Base-by-base conservation (phyloP, 352 stramenopile genomes). In the Pythium insidiosum region DNA sequence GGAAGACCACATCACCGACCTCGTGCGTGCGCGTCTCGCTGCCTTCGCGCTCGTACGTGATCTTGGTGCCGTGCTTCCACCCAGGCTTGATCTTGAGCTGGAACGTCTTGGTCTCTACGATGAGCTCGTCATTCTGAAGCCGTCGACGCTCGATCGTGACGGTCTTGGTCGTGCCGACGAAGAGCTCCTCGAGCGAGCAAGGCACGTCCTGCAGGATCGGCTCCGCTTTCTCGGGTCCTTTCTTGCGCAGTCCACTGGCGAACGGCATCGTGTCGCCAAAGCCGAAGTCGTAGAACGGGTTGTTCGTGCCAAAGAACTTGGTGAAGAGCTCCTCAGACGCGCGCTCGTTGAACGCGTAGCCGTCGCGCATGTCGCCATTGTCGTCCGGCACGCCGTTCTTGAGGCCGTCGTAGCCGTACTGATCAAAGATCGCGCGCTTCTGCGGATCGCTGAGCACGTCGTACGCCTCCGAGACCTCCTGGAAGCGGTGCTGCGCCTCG, bases 381-480 rank as follows among this genome's bases (percentile, higher is more conserved):
- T 77, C 84, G 20, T 93, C 80, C 1, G 70, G 71, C 33, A 95
- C 74, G 30, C 88, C 89, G 47, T 95, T 95, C 44, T 87, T 84
- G 25, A 98, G 63, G 10, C 93, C 95, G 36, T 97, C 87, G 50
- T 97, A 96, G 42, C 95, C 93, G 59, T 91, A 95, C 54, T 95
- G 70, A 61, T 99, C 91, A 59, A 97, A 99, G 34, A 97, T 63
- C 4, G 76, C 68, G 9, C 89, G 79, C 52, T 96, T 95, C 31
- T 84, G 72, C 10, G 87, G 78, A 68, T 97, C 94, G 30, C 66
- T 93, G 20, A 98, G 58, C 25, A 98, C 84, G 43, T 96, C 89
- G 64, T 97, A 98, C 7, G 90, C 91, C 66, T 98, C 82, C 0
- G 82, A 84, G 29, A 98, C 90, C 52, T 96, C 94, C 48, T 98